A percentile compares a stretch with the other conserved stretches of the same genome.
These are phyloP conservation scores for Saccharomycopsis javanensis DNA, from an alignment of 805 yeast species.

Conservation along the genomic window DNA sequence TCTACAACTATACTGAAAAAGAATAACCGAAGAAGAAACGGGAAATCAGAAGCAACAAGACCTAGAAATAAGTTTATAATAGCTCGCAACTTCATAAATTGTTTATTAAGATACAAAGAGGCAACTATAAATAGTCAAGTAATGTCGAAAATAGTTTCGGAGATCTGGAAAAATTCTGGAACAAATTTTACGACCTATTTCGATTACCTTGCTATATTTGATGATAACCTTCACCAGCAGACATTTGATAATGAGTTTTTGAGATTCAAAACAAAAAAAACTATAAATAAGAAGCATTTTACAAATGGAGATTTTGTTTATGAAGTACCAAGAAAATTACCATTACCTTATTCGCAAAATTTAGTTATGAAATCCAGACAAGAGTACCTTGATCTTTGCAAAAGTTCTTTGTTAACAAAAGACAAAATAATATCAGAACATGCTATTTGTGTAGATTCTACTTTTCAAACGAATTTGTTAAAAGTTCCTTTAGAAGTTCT, in stretches of 20 bases:
- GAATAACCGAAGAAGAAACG: not conserved
- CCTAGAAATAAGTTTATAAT: slow-evolving; percentile 11
- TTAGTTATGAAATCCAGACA: not conserved
- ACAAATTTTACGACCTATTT: slow-evolving; percentile 1
- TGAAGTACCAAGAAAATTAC: not conserved
- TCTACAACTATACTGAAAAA: not conserved
- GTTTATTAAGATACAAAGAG: not conserved
- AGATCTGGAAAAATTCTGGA: slow-evolving; percentile 5
- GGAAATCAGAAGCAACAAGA: not conserved
- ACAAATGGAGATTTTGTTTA: not conserved
- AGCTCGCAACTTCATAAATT: slow-evolving; percentile 4
- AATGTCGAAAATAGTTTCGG: slow-evolving; percentile 5
- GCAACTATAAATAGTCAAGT: not conserved
- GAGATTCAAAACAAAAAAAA: slow-evolving; percentile 4
- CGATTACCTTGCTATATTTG: slow-evolving; percentile 8
- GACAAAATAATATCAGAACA: not conserved
- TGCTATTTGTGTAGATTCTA: not conserved
- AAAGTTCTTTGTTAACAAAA: not conserved
- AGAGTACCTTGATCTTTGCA: not conserved
- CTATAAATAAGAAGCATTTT: slow-evolving; percentile 35
- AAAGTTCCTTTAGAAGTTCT: not conserved
- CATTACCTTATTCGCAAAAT: not conserved
- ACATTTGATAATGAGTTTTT: not conserved
- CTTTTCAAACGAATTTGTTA: not conserved
- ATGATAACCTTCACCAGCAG: not conserved